A percentile compares a stretch with the other conserved stretches of the same genome.
These are phyloP conservation scores for Furculomyces boomerangus DNA, from an alignment of 371 early-diverging fungal species.

Conservation along the genomic window DNA sequence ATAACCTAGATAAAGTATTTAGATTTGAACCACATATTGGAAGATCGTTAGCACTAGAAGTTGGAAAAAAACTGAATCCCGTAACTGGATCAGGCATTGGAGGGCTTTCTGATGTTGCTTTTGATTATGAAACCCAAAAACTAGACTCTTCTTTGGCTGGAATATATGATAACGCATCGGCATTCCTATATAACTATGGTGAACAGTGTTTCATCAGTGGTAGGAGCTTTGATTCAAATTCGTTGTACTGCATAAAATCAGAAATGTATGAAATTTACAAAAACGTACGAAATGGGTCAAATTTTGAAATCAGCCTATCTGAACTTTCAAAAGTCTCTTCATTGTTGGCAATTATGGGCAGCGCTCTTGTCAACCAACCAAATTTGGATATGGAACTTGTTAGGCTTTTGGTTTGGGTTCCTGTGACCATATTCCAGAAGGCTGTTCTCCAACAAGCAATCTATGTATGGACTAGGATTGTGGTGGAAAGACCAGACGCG, in stretches of 20 bases:
- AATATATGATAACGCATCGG: conserved; percentile 15
- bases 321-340: conserved; percentile 3
- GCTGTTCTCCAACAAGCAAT: conserved; percentile 58
- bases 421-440: conserved; percentile 61
- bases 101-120: not conserved
- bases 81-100: not conserved
- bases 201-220: conserved; percentile 17
- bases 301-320: conserved; percentile 5
- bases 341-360: not conserved
- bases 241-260: conserved; percentile 9
- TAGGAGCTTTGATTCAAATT: conserved; percentile 6
- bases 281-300: conserved; percentile 9
- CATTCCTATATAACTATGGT: conserved; percentile 16
- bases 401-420: conserved; percentile 65
- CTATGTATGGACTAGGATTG: conserved; percentile 73
- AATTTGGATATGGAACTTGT: conserved; percentile 35
- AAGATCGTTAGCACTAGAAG: conserved; percentile 48
- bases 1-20: conserved; percentile 23
- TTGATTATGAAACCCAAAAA: not conserved
- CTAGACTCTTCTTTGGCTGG: not conserved
- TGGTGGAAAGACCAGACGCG: conserved; percentile 51
- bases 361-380: not conserved
- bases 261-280: conserved; percentile 11
- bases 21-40: conserved; percentile 46
- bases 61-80: conserved; percentile 27